Conservation (phyloP, 371 early-diverging fungal species). For the Mortierella sp. region DNA sequence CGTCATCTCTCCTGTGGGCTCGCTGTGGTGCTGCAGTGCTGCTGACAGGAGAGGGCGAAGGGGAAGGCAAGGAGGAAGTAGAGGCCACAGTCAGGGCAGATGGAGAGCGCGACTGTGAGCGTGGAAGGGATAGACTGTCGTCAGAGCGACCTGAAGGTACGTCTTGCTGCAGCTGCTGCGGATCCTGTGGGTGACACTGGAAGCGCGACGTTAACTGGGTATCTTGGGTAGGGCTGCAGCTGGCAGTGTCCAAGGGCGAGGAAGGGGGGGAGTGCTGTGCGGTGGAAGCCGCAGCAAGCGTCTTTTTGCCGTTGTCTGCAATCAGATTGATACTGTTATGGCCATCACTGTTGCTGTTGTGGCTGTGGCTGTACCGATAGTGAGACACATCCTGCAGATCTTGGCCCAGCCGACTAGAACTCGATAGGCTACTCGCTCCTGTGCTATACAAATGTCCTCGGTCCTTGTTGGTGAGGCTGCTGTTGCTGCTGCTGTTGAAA, state of each 20-base stretch:
- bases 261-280: too few species aligned
- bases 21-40: slow-evolving; percentile 18
- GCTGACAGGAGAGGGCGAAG: slow-evolving; percentile 18
- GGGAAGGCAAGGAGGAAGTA: slow-evolving; percentile 10
- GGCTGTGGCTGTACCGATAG: slow-evolving; percentile 20
- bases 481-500: not conserved
- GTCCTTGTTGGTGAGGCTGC: not conserved
- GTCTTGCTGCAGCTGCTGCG: slow-evolving; percentile 3
- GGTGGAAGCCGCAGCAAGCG: not conserved
- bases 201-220: too few species aligned
- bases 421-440: slow-evolving; percentile 13
- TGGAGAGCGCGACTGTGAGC: not conserved
- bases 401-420: slow-evolving; percentile 5
- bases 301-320: slow-evolving; percentile 27
- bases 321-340: slow-evolving; percentile 35
- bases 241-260: too few species aligned
- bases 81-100: slow-evolving; percentile 1
- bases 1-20: slow-evolving; percentile 8
- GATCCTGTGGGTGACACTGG: not conserved
- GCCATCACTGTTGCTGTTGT: slow-evolving; percentile 30
- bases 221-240: slow-evolving; percentile 1
- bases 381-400: slow-evolving; percentile 9
- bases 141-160: not conserved
- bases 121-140: slow-evolving; percentile 5
- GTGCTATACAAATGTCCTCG: slow-evolving; percentile 9